phyloP scores from a whole-genome alignment of 2,329 filamentous ascomycete species.

The Ilyonectria sp. region DNA sequence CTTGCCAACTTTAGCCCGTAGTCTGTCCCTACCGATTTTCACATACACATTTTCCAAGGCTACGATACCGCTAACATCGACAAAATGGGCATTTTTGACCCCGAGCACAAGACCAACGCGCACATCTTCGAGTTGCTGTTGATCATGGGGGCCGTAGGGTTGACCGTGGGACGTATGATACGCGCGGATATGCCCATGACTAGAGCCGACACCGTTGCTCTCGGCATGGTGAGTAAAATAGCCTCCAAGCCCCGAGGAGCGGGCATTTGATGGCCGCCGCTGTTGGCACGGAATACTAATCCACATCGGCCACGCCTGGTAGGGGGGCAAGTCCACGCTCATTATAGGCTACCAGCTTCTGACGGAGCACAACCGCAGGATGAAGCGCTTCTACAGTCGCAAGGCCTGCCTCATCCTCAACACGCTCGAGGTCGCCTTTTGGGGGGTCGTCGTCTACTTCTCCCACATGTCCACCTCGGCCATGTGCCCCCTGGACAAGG shows the following conservation, averaged over 20 bases:
- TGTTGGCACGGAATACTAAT: background rate
- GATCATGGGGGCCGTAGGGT: background rate
- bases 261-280: background rate
- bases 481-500: background rate
- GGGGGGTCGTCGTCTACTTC: conserved; percentile 39
- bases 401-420: conserved; percentile 59
- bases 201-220: conserved; percentile 6
- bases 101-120: background rate
- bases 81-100: background rate
- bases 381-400: conserved; percentile 54
- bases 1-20: background rate
- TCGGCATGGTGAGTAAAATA: background rate
- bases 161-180: background rate
- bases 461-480: background rate
- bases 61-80: background rate
- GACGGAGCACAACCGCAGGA: conserved; percentile 50
- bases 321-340: conserved; percentile 56
- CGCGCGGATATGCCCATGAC: background rate
- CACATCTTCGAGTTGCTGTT: background rate
- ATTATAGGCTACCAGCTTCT: conserved; percentile 58
- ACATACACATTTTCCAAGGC: background rate
- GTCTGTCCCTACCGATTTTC: background rate
- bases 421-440: conserved; percentile 58
- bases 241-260: background rate
- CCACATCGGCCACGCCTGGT: background rate